These are phyloP conservation scores for Daldinia vernicosa DNA, from an alignment of 495 filamentous ascomycete genomes.

Conservation along the genomic window DNA sequence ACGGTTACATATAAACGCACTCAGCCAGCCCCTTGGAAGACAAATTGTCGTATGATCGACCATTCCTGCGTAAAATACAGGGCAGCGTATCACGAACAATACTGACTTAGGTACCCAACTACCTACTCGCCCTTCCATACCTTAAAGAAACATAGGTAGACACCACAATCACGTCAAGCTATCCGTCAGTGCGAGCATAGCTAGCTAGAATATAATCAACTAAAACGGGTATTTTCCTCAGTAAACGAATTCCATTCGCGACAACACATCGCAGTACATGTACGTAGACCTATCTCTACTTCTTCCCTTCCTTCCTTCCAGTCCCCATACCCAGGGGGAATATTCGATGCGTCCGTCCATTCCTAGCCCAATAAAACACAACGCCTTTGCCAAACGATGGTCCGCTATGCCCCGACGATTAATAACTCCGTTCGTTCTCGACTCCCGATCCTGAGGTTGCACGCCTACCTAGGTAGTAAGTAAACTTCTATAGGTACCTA, in stretches of 20 bases:
- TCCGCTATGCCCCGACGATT: constrained; percentile 4
- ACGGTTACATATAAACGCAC: neutral
- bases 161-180: neutral
- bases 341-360: neutral
- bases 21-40: neutral
- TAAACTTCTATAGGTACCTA: neutral
- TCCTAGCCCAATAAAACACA: constrained; percentile 12
- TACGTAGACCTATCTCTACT: neutral
- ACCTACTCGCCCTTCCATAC: neutral
- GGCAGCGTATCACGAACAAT: neutral
- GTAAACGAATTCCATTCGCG: neutral
- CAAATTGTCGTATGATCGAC: neutral
- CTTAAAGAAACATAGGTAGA: neutral
- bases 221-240: neutral
- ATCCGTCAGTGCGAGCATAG: neutral
- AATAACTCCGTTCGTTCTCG: constrained; percentile 7
- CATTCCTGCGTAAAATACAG: neutral
- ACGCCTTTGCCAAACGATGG: constrained; percentile 10
- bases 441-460: neutral
- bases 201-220: neutral
- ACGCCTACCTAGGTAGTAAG: neutral
- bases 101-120: too few species aligned
- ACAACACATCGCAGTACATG: neutral
- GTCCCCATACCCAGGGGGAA: neutral
- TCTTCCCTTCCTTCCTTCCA: neutral